A percentile compares a stretch with the other conserved stretches of the same genome.
These are phyloP conservation scores for Cercospora sp. DNA, from an alignment of 2,329 filamentous ascomycete genomes.

Conservation along the genomic window DNA sequence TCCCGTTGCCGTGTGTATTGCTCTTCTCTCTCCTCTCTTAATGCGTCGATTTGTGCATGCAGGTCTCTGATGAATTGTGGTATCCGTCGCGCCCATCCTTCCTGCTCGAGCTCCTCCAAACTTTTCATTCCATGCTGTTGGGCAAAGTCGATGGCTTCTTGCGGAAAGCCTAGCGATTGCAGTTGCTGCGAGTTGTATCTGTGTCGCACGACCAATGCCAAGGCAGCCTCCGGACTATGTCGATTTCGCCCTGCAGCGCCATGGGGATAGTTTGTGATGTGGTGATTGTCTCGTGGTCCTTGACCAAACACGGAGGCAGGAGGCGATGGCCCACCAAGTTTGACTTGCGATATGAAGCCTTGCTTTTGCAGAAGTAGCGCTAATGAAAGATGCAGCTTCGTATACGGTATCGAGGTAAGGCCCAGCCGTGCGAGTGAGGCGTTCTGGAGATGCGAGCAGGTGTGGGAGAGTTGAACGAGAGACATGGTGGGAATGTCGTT, in stretches of 20 bases:
- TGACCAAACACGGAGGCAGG: conserved; percentile 43
- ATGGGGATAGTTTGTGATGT: conserved; percentile 33
- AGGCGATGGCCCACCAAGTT: conserved; percentile 66
- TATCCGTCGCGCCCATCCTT: conserved; percentile 30
- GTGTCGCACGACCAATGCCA: conserved; percentile 31
- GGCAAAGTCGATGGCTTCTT: conserved; percentile 33
- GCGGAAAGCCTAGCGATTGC: conserved; percentile 24
- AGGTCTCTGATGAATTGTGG: conserved; percentile 27
- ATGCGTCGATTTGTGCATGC: conserved; percentile 20
- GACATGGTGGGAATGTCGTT: conserved; percentile 55
- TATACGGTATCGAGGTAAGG: conserved; percentile 78
- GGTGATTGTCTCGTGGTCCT: conserved; percentile 33
- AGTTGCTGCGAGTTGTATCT: conserved; percentile 24
- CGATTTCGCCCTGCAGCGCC: conserved; percentile 27
- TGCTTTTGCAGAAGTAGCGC: conserved; percentile 76
- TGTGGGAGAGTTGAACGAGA: conserved; percentile 71
- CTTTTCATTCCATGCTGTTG: conserved; percentile 25
- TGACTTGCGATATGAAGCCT: conserved; percentile 78
- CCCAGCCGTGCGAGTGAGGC: conserved; percentile 79
- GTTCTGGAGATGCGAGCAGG: conserved; percentile 91
- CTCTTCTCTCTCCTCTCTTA: conserved; percentile 19
- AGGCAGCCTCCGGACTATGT: conserved; percentile 32
- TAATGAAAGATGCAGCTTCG: conserved; percentile 75
- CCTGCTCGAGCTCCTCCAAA: conserved; percentile 29
- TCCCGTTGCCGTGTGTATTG: conserved; percentile 17